These are phyloP conservation scores for Peronosclerospora sorghi DNA, from an alignment of 352 stramenopile species.

Conservation along the genomic window DNA sequence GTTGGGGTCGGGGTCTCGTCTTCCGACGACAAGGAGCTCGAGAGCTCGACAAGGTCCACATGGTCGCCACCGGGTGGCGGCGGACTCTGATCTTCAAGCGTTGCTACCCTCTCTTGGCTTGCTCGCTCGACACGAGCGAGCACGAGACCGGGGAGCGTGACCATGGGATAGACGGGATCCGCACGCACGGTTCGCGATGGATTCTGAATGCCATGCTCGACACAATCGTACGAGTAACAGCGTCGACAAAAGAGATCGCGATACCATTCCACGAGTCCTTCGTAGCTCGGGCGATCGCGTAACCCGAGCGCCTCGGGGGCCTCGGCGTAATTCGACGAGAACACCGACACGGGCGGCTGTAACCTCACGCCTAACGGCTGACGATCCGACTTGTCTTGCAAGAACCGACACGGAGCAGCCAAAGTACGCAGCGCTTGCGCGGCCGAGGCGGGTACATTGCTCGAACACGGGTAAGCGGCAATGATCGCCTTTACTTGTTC, in stretches of 20 bases:
- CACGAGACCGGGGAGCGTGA: slow-evolving; percentile 21
- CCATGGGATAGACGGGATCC: slow-evolving; percentile 51
- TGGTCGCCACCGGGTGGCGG: slow-evolving; percentile 3
- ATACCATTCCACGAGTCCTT: slow-evolving; percentile 63
- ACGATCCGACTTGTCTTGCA: slow-evolving; percentile 10
- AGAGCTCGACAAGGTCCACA: slow-evolving; percentile 14
- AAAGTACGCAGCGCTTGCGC: slow-evolving; percentile 9
- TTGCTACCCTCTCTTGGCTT: slow-evolving; percentile 4
- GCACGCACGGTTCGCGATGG: slow-evolving; percentile 31
- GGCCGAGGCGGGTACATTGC: too few relatives aligned
- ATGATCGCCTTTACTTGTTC: slow-evolving; percentile 18
- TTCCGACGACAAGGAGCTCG: slow-evolving; percentile 14
- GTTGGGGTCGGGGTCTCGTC: background rate
- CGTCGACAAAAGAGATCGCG: slow-evolving; percentile 82
- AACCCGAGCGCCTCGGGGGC: slow-evolving; percentile 24
- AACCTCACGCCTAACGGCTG: slow-evolving; percentile 20
- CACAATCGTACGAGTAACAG: slow-evolving; percentile 88
- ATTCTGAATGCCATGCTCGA: slow-evolving; percentile 76
- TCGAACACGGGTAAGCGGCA: too few relatives aligned
- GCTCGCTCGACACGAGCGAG: slow-evolving; percentile 11
- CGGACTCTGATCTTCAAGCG: slow-evolving; percentile 4
- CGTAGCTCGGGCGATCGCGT: slow-evolving; percentile 31
- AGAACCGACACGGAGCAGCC: slow-evolving; percentile 21
- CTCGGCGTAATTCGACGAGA: slow-evolving; percentile 42
- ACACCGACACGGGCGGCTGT: slow-evolving; percentile 34